These are phyloP conservation scores for Staphylotrichum tortipilum DNA, from an alignment of 495 filamentous ascomycete genomes.

Conservation along the genomic window DNA sequence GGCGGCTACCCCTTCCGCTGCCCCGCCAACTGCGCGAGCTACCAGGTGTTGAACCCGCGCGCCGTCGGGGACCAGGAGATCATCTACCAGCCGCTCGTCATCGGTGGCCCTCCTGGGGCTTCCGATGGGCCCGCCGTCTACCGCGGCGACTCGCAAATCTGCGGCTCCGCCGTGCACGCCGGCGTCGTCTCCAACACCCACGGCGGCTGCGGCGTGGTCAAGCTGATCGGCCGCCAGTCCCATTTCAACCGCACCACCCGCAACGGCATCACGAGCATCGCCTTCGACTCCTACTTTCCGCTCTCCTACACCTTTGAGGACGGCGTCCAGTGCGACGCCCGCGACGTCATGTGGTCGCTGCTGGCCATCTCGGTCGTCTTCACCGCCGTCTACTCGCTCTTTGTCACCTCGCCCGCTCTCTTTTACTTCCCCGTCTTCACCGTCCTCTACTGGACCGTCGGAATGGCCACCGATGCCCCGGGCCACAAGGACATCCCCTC, in stretches of 20 bases:
- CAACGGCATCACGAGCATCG: conserved; percentile 16
- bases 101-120: conserved; percentile 59
- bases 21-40: conserved; percentile 62
- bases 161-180: conserved; percentile 70
- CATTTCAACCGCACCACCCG: conserved; percentile 9
- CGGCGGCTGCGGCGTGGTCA: conserved; percentile 55
- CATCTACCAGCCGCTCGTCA: conserved; percentile 60
- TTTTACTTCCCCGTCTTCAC: conserved; percentile 65
- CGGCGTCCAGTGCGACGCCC: conserved; percentile 40
- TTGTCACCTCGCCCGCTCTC: conserved; percentile 58
- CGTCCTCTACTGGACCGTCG: conserved; percentile 69
- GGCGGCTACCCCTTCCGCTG: conserved; percentile 68
- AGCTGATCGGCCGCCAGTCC: conserved; percentile 4
- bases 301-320: conserved; percentile 58
- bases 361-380: conserved; percentile 64
- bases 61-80: conserved; percentile 67
- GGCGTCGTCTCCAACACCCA: conserved; percentile 57
- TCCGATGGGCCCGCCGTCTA: conserved; percentile 47
- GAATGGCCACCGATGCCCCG: conserved; percentile 69
- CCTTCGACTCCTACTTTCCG: conserved; percentile 37
- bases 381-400: conserved; percentile 56
- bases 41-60: conserved; percentile 59
- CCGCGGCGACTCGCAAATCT: conserved; percentile 76
- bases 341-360: conserved; percentile 29
- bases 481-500: conserved; percentile 35